A percentile compares a stretch with the other conserved stretches of the same genome.
phyloP scores from a whole-genome alignment of 2,329 filamentous ascomycete genomes.

The Aspergillus versicolor region DNA sequence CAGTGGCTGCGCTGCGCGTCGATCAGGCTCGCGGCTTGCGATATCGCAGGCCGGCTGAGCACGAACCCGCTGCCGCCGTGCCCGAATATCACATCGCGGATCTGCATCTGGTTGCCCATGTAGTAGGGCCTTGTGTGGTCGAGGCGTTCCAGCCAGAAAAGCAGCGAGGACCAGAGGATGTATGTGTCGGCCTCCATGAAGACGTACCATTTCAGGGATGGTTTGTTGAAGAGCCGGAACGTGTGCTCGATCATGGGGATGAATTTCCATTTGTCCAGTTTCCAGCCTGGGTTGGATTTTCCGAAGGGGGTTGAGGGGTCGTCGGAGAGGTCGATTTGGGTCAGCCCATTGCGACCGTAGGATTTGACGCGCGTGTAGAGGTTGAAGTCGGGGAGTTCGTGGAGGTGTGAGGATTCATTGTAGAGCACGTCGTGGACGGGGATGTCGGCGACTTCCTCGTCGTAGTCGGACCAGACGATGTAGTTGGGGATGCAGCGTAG shows the following conservation, averaged over 20 bases:
- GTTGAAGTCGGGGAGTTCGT: constrained; percentile 46
- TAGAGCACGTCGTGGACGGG: constrained; percentile 52
- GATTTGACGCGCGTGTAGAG: constrained; percentile 49
- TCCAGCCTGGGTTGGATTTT: constrained; percentile 46
- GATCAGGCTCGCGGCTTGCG: constrained; percentile 37
- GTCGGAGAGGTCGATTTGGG: constrained; percentile 26
- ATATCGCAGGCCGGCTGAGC: constrained; percentile 49
- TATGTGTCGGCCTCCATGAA: constrained; percentile 61
- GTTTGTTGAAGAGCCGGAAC: constrained; percentile 13
- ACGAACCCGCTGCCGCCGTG: constrained; percentile 54
- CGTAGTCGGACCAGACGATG: constrained; percentile 59
- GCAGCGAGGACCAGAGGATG: constrained; percentile 51
- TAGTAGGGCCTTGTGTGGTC: constrained; percentile 49
- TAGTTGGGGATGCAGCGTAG: constrained; percentile 51
- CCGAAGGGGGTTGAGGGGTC: constrained; percentile 34
- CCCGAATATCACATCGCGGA: constrained; percentile 48
- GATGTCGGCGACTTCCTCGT: constrained; percentile 51
- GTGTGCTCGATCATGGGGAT: constrained; percentile 54
- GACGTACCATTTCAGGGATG: constrained; percentile 53
- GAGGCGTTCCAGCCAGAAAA: constrained; percentile 51
- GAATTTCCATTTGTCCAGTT: constrained; percentile 58
- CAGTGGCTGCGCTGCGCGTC: constrained; percentile 39
- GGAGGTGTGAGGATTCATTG: constrained; percentile 40
- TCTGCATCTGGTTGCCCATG: constrained; percentile 54
- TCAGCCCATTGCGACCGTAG: constrained; percentile 42